These are phyloP conservation scores for Geotrichum bryndzae DNA, from an alignment of 1,139 yeast species.

Conservation along the genomic window DNA sequence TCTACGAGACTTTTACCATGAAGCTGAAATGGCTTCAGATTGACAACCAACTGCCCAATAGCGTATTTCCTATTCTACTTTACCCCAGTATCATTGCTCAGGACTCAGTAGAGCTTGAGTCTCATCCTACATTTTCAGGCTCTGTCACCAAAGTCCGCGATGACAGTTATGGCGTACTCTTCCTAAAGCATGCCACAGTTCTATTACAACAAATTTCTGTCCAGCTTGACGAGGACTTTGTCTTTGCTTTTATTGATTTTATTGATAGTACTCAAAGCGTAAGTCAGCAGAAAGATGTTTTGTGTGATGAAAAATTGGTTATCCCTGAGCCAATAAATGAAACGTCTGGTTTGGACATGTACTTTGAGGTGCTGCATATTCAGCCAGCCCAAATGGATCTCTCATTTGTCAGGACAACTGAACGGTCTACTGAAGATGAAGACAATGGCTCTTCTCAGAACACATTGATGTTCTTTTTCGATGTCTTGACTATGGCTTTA, in stretches of 20 bases:
- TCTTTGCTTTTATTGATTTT: slow-evolving; percentile 76
- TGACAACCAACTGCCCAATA: slow-evolving; percentile 85
- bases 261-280: slow-evolving; percentile 40
- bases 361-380: slow-evolving; percentile 84
- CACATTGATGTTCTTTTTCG: slow-evolving; percentile 63
- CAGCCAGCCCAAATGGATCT: slow-evolving; percentile 87
- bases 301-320: slow-evolving; percentile 56
- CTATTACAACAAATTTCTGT: slow-evolving; percentile 84
- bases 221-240: slow-evolving; percentile 89
- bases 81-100: slow-evolving; percentile 89
- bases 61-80: slow-evolving; percentile 76
- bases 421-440: slow-evolving; percentile 53
- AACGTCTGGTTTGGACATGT: slow-evolving; percentile 62
- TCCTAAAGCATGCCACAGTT: slow-evolving; percentile 83
- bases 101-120: slow-evolving; percentile 72
- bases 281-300: slow-evolving; percentile 27
- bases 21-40: slow-evolving; percentile 91
- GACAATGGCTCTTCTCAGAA: slow-evolving; percentile 49
- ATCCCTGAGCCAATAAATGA: slow-evolving; percentile 68
- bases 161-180: slow-evolving; percentile 81
- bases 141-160: slow-evolving; percentile 80
- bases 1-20: slow-evolving; percentile 71
- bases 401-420: slow-evolving; percentile 80
- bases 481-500: slow-evolving; percentile 89
- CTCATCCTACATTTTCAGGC: slow-evolving; percentile 85